Conservation (phyloP, 345 rosid species). For the Lepidium aucheri region DNA sequence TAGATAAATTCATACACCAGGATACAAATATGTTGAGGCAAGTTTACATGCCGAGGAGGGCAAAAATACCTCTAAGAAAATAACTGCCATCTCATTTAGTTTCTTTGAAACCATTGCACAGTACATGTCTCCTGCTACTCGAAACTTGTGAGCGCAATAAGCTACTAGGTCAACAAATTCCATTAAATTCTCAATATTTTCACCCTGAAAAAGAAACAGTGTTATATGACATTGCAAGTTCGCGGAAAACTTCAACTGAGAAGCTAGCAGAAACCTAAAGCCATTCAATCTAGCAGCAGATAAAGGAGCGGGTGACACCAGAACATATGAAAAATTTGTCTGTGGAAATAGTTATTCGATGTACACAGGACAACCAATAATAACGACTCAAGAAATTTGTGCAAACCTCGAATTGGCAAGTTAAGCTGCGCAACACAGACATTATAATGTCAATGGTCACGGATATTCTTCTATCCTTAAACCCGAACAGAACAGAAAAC, state of each 20-base stretch:
- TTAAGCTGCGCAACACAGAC: slow-evolving; percentile 33
- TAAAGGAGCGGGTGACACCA: slow-evolving; percentile 10
- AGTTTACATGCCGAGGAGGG: slow-evolving; percentile 12
- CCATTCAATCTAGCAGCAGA: not conserved
- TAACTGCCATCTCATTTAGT: slow-evolving; percentile 37
- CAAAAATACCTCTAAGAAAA: slow-evolving; percentile 45
- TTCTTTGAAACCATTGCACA: slow-evolving; percentile 42
- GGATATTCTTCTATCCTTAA: slow-evolving; percentile 30
- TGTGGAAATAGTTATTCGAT: not conserved
- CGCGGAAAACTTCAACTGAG: not conserved
- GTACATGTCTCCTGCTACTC: slow-evolving; percentile 33
- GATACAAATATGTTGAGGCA: slow-evolving; percentile 7
- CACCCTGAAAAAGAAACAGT: slow-evolving; percentile 41
- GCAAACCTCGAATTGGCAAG: slow-evolving; percentile 54
- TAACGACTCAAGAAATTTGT: not conserved
- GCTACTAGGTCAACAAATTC: slow-evolving; percentile 59
- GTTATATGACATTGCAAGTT: not conserved
- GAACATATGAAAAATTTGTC: not conserved
- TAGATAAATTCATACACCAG: slow-evolving; percentile 15
- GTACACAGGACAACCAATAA: not conserved
- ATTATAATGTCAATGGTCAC: slow-evolving; percentile 31
- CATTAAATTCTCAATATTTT: slow-evolving; percentile 24
- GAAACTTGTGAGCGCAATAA: slow-evolving; percentile 65
- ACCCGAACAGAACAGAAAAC: slow-evolving; percentile 46
- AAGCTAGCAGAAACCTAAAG: slow-evolving; percentile 8